Percentiles rank a stretch among this genome's conserved stretches.
Conservation (phyloP, 495 filamentous ascomycete genomes). For the Pseudevernia furfuracea region DNA sequence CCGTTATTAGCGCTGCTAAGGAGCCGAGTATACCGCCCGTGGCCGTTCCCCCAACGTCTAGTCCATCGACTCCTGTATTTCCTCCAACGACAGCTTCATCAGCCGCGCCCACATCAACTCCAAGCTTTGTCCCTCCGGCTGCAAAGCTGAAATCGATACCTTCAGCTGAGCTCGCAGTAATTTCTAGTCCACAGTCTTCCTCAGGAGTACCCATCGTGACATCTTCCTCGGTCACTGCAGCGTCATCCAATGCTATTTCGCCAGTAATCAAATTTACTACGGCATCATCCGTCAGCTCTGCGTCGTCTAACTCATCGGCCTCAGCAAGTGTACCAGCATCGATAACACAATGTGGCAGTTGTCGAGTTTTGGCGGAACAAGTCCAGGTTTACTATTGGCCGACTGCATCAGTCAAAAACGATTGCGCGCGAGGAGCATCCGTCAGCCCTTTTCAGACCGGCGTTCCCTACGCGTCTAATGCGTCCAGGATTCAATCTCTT, state of each 20-base stretch:
- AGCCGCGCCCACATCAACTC: background rate
- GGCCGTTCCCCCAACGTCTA: background rate
- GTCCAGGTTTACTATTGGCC: constrained; percentile 22
- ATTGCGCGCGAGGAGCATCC: constrained; percentile 15
- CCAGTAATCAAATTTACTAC: background rate
- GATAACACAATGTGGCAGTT: constrained; percentile 14
- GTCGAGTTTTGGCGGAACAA: constrained; percentile 19
- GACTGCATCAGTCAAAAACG: constrained; percentile 14
- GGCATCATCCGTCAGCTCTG: background rate
- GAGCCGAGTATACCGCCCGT: background rate
- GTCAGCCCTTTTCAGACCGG: background rate
- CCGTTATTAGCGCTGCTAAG: too few relatives aligned
- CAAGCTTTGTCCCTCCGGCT: background rate
- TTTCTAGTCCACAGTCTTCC: background rate
- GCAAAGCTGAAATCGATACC: background rate
- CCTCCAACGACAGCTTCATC: background rate
- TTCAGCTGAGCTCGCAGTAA: background rate
- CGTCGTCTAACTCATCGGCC: background rate
- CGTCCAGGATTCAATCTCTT: constrained; percentile 6
- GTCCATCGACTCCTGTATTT: background rate
- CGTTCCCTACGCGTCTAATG: constrained; percentile 16
- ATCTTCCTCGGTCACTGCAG: background rate
- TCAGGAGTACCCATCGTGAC: background rate
- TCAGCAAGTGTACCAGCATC: background rate
- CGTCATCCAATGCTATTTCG: background rate